These are phyloP conservation scores for Podospora anserina DNA, from an alignment of 495 filamentous ascomycete genomes.

Conservation along the genomic window DNA sequence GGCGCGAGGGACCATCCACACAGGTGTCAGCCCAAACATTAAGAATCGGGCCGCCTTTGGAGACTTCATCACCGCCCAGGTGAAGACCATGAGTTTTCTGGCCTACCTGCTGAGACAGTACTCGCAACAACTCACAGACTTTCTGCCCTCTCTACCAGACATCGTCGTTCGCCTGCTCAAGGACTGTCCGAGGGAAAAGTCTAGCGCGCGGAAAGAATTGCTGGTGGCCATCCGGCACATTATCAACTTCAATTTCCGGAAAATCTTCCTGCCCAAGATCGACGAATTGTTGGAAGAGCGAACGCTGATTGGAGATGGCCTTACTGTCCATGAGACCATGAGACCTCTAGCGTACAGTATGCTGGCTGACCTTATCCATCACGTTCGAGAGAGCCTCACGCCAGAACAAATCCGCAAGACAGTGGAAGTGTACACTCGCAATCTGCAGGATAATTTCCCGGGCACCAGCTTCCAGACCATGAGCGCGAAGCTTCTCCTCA, in stretches of 20 bases:
- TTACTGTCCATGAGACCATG: conserved; percentile 96
- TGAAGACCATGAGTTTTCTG: conserved; percentile 99
- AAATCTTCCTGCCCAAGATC: conserved; percentile 91
- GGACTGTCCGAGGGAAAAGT: conserved; percentile 92
- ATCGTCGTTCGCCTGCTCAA: conserved; percentile 90
- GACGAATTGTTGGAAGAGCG: conserved; percentile 91
- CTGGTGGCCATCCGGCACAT: conserved; percentile 96
- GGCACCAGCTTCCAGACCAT: conserved; percentile 99
- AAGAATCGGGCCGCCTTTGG: conserved; percentile 93
- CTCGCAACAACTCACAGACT: conserved; percentile 82
- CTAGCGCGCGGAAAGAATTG: conserved; percentile 87
- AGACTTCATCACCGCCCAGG: conserved; percentile 94
- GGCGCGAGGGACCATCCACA: conserved; percentile 73
- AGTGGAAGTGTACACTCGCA: conserved; percentile 94
- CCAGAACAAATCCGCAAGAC: conserved; percentile 90
- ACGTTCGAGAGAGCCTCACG: conserved; percentile 80
- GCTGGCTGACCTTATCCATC: conserved; percentile 96
- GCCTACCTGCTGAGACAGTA: conserved; percentile 91
- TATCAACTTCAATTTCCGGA: conserved; percentile 98
- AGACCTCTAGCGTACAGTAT: conserved; percentile 95
- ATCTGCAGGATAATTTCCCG: conserved; percentile 91
- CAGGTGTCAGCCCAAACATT: conserved; percentile 89
- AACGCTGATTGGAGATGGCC: conserved; percentile 89
- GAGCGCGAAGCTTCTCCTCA: conserved; percentile 94
- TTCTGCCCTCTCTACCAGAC: conserved; percentile 79